Evolutionary conservation across 1,284 basidiomycete species (phyloP), one percentile per base, ranked within the genome.

Genomic region (Tilletia horrida): DNA sequence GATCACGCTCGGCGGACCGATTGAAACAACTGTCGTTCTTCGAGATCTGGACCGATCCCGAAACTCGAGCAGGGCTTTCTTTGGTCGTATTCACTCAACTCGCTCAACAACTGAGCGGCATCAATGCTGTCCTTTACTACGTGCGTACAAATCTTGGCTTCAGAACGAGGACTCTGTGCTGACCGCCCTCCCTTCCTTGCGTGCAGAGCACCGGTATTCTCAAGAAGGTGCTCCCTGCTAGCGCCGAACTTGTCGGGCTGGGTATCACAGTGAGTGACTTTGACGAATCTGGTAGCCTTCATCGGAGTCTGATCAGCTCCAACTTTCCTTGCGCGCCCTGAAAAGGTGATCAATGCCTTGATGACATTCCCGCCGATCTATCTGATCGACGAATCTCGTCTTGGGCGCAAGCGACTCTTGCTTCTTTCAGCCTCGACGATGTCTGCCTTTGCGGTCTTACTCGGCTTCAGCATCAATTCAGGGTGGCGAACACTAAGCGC

Each of bases 321-420:
- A 4, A 6, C 35, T 40, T 11, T 40, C 35, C 6, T n/a, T 11
- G 35, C 6, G 11, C 35, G 11, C 35, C 35, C 35, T 40, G 35
- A 8, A 25, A 35, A 63, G 66, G 50, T 80, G 59, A 72, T 81
- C 67, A 97, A 96, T 81, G 90, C 85, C 47, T 72, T 89, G 69
- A 89, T 89, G 88, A 90, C 90, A 0, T 86, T 90, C 71, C 88
- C 89, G 0, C 90, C 93, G 2, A 90, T 97, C 62, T 85, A 91
- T 72, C 85, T 97, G 47, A 90, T 96, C 67, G 68, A 71, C 52
- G 79, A 81, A 48, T 91, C 93, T 73, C 80, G 83, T 9, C 62
- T 85, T 0, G 84, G 84, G 1, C 73, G 84, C 13, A 81, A 81
- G 61, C 75, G 74, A 0, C 76, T 85, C 27, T 78, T 86, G 42